Evolutionary conservation across 2,329 filamentous ascomycete genomes (phyloP).

Genomic region (Colletotrichum sp.): DNA sequence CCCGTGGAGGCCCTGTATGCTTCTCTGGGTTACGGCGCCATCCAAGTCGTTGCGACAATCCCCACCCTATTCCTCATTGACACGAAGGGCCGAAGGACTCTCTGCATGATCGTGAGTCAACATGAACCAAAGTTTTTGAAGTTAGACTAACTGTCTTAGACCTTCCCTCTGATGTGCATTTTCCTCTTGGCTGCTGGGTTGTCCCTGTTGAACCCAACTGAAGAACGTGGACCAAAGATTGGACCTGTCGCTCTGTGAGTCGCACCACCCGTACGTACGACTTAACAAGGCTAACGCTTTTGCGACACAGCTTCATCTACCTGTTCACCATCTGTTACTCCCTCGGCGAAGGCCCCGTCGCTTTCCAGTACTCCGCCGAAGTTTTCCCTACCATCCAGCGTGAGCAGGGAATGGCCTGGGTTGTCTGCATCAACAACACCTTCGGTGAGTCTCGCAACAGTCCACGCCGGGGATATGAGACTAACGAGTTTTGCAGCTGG

Average conservation of each 20-base stretch:
- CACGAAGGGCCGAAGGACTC: slow-evolving; percentile 45
- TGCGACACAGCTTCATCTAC: slow-evolving; percentile 37
- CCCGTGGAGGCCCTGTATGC: slow-evolving; percentile 55
- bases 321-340: slow-evolving; percentile 49
- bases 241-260: slow-evolving; percentile 52
- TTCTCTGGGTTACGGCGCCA: slow-evolving; percentile 59
- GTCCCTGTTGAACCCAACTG: slow-evolving; percentile 49
- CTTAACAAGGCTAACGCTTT: not conserved
- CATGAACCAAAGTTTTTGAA: no score
- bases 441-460: not conserved
- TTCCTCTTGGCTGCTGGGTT: slow-evolving; percentile 60
- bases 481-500: slow-evolving; percentile 1
- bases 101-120: not conserved
- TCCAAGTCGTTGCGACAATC: slow-evolving; percentile 36
- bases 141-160: slow-evolving; percentile 41
- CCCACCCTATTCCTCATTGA: slow-evolving; percentile 59
- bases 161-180: slow-evolving; percentile 65
- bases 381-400: slow-evolving; percentile 68
- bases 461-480: accelerated
- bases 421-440: not conserved
- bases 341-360: slow-evolving; percentile 54
- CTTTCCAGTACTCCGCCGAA: slow-evolving; percentile 67
- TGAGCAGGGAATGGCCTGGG: slow-evolving; percentile 65
- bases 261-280: not conserved
- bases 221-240: slow-evolving; percentile 27